Evolutionary conservation across 768 basidiomycete species (phyloP).

Genomic region (Omphalotus guepiniiformis): DNA sequence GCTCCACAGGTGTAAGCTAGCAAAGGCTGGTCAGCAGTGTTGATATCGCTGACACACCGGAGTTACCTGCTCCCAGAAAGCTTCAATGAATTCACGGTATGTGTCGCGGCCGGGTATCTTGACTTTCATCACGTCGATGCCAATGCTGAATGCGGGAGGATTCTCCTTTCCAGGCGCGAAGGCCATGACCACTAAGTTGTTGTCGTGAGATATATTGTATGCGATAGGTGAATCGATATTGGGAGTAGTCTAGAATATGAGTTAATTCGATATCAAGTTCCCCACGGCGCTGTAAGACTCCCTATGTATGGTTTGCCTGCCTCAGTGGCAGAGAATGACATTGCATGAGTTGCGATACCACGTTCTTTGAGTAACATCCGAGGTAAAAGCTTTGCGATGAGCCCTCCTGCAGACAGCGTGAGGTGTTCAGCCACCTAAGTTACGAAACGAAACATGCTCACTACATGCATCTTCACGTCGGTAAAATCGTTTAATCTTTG

Average conservation of each 20-base stretch:
- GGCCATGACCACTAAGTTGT: constrained; percentile 65
- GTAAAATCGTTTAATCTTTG: constrained; percentile 62
- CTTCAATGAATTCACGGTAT: constrained; percentile 56
- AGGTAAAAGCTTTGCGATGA: constrained; percentile 74
- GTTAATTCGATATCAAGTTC: background rate
- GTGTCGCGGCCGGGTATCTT: constrained; percentile 55
- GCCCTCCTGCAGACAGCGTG: constrained; percentile 46
- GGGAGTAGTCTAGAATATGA: constrained; percentile 37
- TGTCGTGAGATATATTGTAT: constrained; percentile 84
- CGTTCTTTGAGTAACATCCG: constrained; percentile 57
- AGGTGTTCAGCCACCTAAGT: background rate
- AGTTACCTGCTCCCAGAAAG: constrained; percentile 60
- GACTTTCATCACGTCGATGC: constrained; percentile 81
- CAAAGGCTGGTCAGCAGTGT: background rate
- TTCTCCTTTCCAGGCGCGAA: constrained; percentile 40
- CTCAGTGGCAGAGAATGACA: constrained; percentile 54
- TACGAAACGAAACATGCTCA: constrained; percentile 29
- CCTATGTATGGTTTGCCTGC: constrained; percentile 78
- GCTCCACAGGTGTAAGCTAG: constrained; percentile 44
- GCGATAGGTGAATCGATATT: constrained; percentile 52
- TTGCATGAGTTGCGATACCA: constrained; percentile 42
- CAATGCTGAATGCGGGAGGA: constrained; percentile 57
- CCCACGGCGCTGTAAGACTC: constrained; percentile 24
- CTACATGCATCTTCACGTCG: constrained; percentile 74
- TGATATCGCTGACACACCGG: background rate